Evolutionary conservation across 176 grass and related monocot species (phyloP).

Genomic region (Oryza rufipogon): DNA sequence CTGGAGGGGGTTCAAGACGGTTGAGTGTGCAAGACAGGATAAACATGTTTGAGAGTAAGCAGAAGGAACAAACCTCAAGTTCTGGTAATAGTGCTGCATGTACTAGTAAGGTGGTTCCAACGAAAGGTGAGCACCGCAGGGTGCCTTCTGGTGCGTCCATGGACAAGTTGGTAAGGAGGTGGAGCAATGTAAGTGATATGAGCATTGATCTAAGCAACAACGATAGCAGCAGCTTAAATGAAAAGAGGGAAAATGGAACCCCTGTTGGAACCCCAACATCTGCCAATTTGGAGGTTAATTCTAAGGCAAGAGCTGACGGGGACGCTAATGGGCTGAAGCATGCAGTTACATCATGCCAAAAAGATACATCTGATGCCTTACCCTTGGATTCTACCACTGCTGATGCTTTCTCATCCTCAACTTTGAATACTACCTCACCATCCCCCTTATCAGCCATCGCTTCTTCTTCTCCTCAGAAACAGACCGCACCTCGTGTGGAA

Average conservation of each 20-base stretch:
- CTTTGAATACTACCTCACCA: constrained; percentile 29
- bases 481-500: constrained; percentile 36
- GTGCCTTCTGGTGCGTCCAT: constrained; percentile 82
- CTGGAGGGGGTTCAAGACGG: constrained; percentile 55
- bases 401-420: constrained; percentile 32
- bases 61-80: constrained; percentile 80
- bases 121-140: constrained; percentile 82
- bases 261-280: constrained; percentile 65
- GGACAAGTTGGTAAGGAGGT: constrained; percentile 88
- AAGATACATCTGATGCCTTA: constrained; percentile 33
- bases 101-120: constrained; percentile 59
- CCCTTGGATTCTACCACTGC: constrained; percentile 31
- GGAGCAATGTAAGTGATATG: constrained; percentile 96
- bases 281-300: constrained; percentile 51
- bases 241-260: constrained; percentile 72
- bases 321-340: constrained; percentile 50
- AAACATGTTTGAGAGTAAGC: constrained; percentile 90
- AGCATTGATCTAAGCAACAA: constrained; percentile 89
- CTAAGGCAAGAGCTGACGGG: constrained; percentile 49
- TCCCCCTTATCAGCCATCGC: constrained; percentile 7
- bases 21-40: constrained; percentile 97
- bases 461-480: constrained; percentile 26
- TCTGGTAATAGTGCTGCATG: constrained; percentile 59
- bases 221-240: constrained; percentile 52
- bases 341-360: constrained; percentile 56